Evolutionary conservation across 169 alveolate genomes (phyloP).

Genomic region (Cystoisospora suis): DNA sequence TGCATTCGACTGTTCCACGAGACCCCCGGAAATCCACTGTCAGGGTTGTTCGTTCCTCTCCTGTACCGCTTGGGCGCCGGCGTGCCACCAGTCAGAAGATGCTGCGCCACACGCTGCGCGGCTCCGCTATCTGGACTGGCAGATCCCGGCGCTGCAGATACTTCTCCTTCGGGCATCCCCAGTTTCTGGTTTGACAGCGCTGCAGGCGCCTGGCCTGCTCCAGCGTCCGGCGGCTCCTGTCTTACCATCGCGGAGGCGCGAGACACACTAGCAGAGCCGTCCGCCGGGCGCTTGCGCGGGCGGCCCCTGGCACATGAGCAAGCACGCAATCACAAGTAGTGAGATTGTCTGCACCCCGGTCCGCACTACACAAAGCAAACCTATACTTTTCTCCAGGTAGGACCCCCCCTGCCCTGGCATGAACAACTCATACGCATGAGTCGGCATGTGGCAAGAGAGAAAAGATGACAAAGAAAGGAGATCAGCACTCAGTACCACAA

Average conservation of each 20-base stretch:
- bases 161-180: background rate
- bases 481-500: too few relatives aligned
- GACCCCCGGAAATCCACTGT: conserved; percentile 62
- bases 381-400: too few relatives aligned
- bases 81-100: background rate
- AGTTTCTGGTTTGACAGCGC: background rate
- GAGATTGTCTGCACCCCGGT: too few relatives aligned
- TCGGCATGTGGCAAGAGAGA: too few relatives aligned
- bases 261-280: background rate
- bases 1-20: conserved; percentile 67
- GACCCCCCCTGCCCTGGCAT: too few relatives aligned
- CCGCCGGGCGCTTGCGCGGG: conserved; percentile 28
- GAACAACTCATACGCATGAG: too few relatives aligned
- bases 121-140: conserved; percentile 21
- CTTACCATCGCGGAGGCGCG: background rate
- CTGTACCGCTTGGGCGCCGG: conserved; percentile 23
- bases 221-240: background rate
- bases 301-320: too few relatives aligned
- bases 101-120: background rate
- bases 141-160: conserved; percentile 36
- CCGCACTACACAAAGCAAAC: too few relatives aligned
- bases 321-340: too few relatives aligned
- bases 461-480: too few relatives aligned
- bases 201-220: background rate
- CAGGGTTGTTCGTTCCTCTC: conserved; percentile 46